These are phyloP conservation scores for Suhomyces guaymorum DNA, from an alignment of 1,139 yeast species.

Conservation along the genomic window DNA sequence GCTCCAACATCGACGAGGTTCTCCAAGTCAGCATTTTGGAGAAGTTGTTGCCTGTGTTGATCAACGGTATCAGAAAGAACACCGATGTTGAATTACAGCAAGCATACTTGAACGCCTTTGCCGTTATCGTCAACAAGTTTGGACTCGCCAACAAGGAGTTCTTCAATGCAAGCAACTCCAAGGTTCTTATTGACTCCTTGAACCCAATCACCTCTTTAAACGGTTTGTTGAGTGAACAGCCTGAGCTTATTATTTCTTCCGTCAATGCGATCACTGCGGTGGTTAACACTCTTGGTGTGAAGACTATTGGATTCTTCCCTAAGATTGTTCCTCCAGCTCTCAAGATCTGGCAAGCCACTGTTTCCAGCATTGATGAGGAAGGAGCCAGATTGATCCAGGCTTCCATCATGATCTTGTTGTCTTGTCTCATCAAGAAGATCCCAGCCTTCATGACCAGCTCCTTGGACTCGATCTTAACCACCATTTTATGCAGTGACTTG, in stretches of 20 bases:
- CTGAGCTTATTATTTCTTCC: conserved; percentile 74
- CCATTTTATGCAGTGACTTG: conserved; percentile 56
- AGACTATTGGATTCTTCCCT: conserved; percentile 81
- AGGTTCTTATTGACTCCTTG: conserved; percentile 51
- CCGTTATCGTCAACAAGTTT: conserved; percentile 63
- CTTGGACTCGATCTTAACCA: conserved; percentile 58
- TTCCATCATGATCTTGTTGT: conserved; percentile 68
- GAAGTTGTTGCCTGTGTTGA: conserved; percentile 49
- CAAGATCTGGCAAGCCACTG: conserved; percentile 48
- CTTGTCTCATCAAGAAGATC: conserved; percentile 76
- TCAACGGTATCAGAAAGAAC: conserved; percentile 43
- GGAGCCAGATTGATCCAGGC: conserved; percentile 51
- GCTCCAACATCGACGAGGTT: conserved; percentile 40
- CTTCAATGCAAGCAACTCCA: conserved; percentile 40
- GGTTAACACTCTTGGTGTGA: conserved; percentile 77
- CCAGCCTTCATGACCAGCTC: conserved; percentile 83
- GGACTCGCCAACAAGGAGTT: conserved; percentile 41
- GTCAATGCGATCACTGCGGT: conserved; percentile 71
- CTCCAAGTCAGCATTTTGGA: conserved; percentile 44
- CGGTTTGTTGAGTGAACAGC: conserved; percentile 52
- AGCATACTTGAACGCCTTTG: conserved; percentile 68
- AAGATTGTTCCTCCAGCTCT: conserved; percentile 78
- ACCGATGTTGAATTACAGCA: conserved; percentile 56
- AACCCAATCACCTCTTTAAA: conserved; percentile 51
- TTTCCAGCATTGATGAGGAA: conserved; percentile 25